phyloP scores from a whole-genome alignment of 73 alveolate species.

The Blepharisma japonicum region DNA sequence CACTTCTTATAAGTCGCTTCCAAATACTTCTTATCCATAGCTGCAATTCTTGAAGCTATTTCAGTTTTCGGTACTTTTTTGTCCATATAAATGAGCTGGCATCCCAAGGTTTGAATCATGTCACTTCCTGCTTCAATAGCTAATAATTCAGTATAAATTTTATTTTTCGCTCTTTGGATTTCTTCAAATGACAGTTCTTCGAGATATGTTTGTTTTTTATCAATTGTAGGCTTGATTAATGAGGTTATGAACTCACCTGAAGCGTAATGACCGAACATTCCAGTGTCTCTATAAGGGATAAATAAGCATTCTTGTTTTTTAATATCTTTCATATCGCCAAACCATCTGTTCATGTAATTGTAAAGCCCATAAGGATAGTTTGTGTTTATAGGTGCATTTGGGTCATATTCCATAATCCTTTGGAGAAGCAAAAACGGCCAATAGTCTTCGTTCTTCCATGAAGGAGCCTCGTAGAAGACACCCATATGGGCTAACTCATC shows the following conservation, averaged over 20 bases:
- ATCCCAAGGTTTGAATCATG: constrained; percentile 68
- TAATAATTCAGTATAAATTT: constrained; percentile 64
- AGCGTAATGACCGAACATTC: constrained; percentile 83
- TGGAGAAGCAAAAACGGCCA: constrained; percentile 78
- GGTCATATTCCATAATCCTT: constrained; percentile 63
- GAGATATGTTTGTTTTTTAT: constrained; percentile 30
- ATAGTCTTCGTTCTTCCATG: constrained; percentile 79
- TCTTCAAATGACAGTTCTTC: constrained; percentile 53
- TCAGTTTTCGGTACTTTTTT: constrained; percentile 86
- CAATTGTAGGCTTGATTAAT: background rate
- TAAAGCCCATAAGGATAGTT: background rate
- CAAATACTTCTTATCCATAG: constrained; percentile 50
- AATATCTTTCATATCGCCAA: constrained; percentile 47
- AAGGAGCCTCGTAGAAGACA: constrained; percentile 80
- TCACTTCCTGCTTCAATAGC: constrained; percentile 67
- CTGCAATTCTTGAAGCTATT: constrained; percentile 74
- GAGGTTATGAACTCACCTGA: constrained; percentile 30
- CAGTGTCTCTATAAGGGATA: constrained; percentile 82
- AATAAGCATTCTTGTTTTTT: constrained; percentile 59
- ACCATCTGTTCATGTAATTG: constrained; percentile 13
- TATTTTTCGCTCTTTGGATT: constrained; percentile 76
- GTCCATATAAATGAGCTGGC: constrained; percentile 72
- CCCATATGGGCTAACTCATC: constrained; percentile 69
- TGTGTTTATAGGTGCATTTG: constrained; percentile 37
- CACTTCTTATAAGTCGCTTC: constrained; percentile 52